phyloP scores from a whole-genome alignment of 129 eudicot genomes.

The Oenanthe sinensis region DNA sequence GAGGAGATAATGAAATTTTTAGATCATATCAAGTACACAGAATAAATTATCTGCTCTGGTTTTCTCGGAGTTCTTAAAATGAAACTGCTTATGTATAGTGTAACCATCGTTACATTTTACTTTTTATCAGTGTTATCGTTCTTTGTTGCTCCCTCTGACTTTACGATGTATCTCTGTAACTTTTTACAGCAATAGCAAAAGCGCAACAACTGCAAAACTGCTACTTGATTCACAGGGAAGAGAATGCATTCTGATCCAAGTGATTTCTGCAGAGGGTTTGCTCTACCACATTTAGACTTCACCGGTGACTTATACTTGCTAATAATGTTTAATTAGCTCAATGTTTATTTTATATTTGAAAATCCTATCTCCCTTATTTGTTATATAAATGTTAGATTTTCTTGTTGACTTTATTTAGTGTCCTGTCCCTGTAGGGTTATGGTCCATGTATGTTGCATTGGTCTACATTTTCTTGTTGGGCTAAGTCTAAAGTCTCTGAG shows the following conservation, averaged over 20 bases:
- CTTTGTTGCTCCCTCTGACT: no score
- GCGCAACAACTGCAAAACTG: slow-evolving; percentile 57
- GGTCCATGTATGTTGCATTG: neutral
- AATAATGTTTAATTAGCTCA: neutral
- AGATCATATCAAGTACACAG: no score
- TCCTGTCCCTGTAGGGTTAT: neutral
- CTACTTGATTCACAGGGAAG: slow-evolving; percentile 84
- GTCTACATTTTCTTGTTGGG: neutral
- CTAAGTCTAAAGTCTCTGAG: neutral
- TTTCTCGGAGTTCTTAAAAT: no score
- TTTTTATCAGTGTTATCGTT: no score
- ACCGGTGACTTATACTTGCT: slow-evolving; percentile 1
- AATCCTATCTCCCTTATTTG: neutral
- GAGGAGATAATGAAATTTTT: no score
- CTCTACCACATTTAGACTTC: neutral
- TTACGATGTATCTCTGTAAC: no score
- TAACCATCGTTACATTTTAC: no score
- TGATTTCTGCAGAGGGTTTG: slow-evolving; percentile 83
- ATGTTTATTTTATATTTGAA: neutral
- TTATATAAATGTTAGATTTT: neutral
- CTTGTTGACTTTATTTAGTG: neutral
- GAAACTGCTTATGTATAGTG: no score
- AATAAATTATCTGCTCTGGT: no score
- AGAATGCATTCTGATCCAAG: slow-evolving; percentile 72
- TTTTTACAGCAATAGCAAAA: slow-evolving; percentile 76